phyloP scores from a whole-genome alignment of 495 filamentous ascomycete species.

The Penicillium antarcticum region DNA sequence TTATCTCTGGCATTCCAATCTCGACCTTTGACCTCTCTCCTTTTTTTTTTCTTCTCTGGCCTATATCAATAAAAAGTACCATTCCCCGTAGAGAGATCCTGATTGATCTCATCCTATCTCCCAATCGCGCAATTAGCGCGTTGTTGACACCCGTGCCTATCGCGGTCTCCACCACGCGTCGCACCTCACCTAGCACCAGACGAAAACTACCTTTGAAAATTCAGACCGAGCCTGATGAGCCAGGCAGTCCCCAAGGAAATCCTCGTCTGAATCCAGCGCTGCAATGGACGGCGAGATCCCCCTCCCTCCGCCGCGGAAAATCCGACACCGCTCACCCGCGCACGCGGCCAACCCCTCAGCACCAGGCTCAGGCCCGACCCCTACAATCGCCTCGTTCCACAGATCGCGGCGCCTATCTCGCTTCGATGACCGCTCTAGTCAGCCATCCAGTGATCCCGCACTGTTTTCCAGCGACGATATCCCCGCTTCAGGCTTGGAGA shows the following conservation, averaged over 20 bases:
- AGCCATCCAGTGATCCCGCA: slow-evolving; percentile 68
- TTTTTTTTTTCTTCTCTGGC: background rate
- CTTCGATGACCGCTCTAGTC: slow-evolving; percentile 43
- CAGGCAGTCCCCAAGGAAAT: background rate
- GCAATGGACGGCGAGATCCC: slow-evolving; percentile 44
- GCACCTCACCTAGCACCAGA: slow-evolving; percentile 6
- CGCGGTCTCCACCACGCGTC: slow-evolving; percentile 19
- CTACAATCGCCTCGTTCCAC: slow-evolving; percentile 22
- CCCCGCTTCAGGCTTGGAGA: slow-evolving; percentile 63
- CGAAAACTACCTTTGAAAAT: background rate
- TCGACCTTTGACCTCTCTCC: background rate
- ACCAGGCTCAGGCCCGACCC: background rate
- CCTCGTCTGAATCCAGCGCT: background rate
- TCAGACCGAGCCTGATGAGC: background rate
- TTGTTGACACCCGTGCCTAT: slow-evolving; percentile 16
- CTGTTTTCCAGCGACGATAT: slow-evolving; percentile 79
- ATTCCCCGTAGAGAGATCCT: background rate
- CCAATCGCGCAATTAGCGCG: slow-evolving; percentile 11
- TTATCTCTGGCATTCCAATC: slow-evolving; percentile 20
- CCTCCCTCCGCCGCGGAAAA: slow-evolving; percentile 40
- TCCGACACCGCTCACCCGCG: slow-evolving; percentile 38
- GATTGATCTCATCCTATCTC: slow-evolving; percentile 1
- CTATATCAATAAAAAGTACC: background rate
- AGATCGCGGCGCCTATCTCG: slow-evolving; percentile 33
- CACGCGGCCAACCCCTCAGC: slow-evolving; percentile 6